Evolutionary conservation across 805 yeast species (phyloP), one percentile per base, ranked within the genome.

Genomic region (Schizosaccharomyces lindneri): DNA sequence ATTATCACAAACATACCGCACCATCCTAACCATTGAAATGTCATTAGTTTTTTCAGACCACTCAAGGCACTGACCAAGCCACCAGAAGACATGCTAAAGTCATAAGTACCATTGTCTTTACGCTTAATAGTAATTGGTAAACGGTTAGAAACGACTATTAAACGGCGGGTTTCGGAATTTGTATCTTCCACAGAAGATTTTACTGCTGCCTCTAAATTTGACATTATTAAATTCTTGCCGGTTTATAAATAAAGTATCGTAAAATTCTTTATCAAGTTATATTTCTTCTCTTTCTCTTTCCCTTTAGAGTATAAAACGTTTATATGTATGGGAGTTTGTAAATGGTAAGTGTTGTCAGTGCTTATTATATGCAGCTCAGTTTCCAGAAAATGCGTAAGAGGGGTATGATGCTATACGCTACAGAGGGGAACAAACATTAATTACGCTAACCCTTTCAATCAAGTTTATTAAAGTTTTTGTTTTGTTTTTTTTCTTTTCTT

Each of bases 11-110:
- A 46, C 51, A 24, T 46, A 51, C 90, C 94, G 1, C 97, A 95
- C 99, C 99, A 93, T 17, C 99, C 99, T 68, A 86, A 82, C 99
- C 99, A 93, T 70, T 88, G 93, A 73, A 88, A 88, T 60, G 84
- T 83, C 9, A 87, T 81, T 2, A 83, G 73, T 68, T 85, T 85
- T 71, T 87, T 87, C 62, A 93, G 74, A 0, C 97, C 97, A 68
- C 89, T 95, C 55, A 93, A 75, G 0, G 97, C 98, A 0, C 97
- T 87, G 29, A 94, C 98, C 60, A 93, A 78, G 1, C 99, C 99
- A 32, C 99, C 99, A 1, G 95, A 85, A 39, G 97, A 88, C 97
- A 93, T 87, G 60, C 82, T 73, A 71, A 90, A 93, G 63, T 81
- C 81, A 70, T 87, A 93, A 13, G 77, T 71, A 2, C 90, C 88